Evolutionary conservation across 116 monocot genomes (phyloP).

Genomic region (Dioscorea cayenensis): DNA sequence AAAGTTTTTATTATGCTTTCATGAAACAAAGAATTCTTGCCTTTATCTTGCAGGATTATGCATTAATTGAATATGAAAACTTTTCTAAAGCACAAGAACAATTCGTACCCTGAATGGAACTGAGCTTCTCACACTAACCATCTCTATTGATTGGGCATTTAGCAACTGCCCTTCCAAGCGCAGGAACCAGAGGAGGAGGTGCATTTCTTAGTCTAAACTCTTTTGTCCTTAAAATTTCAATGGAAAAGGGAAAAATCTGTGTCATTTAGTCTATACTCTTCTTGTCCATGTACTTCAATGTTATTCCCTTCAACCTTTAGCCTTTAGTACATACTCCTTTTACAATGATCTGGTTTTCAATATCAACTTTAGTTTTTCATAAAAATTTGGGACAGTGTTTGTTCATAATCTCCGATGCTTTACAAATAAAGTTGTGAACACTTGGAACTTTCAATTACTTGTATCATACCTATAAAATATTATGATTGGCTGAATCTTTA

Average conservation of each 20-base stretch:
- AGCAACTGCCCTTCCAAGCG: constrained; percentile 69
- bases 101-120: constrained; percentile 66
- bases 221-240: neutral
- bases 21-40: neutral
- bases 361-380: no score
- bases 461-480: no score
- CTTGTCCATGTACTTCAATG: no score
- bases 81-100: constrained; percentile 67
- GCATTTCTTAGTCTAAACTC: neutral
- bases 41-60: constrained; percentile 53
- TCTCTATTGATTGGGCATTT: constrained; percentile 90
- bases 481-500: no score
- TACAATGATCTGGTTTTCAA: no score
- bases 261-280: neutral
- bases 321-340: no score
- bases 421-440: no score
- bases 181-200: constrained; percentile 59
- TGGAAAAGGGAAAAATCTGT: neutral
- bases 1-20: neutral
- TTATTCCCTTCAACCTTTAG: no score
- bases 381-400: no score
- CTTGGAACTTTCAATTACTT: no score
- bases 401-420: no score
- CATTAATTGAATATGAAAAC: constrained; percentile 83
- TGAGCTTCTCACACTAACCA: constrained; percentile 49